Conservation (phyloP, 805 yeast genomes). For the Yarrowia yakushimensis region DNA sequence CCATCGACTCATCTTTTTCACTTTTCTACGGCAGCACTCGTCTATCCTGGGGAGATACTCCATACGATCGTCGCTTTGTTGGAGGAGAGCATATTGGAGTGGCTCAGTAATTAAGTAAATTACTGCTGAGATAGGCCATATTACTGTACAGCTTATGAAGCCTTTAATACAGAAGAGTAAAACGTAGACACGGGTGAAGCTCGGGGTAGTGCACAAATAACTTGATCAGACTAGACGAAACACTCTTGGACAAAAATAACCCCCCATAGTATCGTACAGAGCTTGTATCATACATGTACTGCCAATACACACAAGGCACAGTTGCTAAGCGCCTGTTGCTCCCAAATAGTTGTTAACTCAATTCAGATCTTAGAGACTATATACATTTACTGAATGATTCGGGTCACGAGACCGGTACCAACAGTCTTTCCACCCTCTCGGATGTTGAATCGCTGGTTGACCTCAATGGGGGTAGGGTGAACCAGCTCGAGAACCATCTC, state of each 20-base stretch:
- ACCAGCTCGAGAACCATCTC: slow-evolving; percentile 91
- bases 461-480: slow-evolving; percentile 90
- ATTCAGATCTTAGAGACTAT: slow-evolving; percentile 19
- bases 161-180: too few species aligned
- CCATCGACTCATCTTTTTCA: not conserved
- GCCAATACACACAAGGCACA: not conserved
- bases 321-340: not conserved
- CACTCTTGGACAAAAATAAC: too few species aligned
- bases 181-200: too few species aligned
- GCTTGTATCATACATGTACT: too few species aligned
- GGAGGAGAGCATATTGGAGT: not conserved
- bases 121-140: too few species aligned
- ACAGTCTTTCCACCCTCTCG: slow-evolving; percentile 99
- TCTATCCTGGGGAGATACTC: not conserved
- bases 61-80: not conserved
- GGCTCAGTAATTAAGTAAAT: too few species aligned
- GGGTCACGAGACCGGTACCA: slow-evolving; percentile 96
- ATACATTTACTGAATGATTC: slow-evolving; percentile 62
- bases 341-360: not conserved
- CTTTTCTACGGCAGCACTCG: not conserved
- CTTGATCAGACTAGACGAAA: too few species aligned
- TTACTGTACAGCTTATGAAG: too few species aligned
- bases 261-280: too few species aligned
- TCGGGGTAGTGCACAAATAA: too few species aligned
- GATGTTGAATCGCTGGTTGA: slow-evolving; percentile 96